Base-by-base conservation (phyloP, 139 green algal genomes). In the Limnomonas spitsbergensis region DNA sequence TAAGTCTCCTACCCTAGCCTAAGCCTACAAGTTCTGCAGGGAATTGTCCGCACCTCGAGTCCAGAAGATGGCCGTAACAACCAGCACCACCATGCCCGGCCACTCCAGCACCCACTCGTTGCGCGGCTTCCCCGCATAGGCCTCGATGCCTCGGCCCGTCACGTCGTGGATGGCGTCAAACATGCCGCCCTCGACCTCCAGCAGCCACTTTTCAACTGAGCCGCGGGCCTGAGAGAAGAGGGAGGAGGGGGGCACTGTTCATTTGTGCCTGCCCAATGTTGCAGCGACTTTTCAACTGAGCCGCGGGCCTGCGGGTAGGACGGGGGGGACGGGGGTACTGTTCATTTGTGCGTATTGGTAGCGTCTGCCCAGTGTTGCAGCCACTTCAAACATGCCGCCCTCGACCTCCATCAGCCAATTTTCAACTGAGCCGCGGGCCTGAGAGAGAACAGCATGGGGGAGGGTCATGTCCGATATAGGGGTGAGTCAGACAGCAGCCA, bases 361-460 rank as follows among this genome's bases (percentile, higher is more conserved):
- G n/a, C n/a, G n/a, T n/a, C n/a, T n/a, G n/a, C n/a, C n/a, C n/a
- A n/a, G n/a, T n/a, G n/a, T n/a, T n/a, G n/a, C n/a, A n/a, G n/a
- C n/a, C n/a, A n/a, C 86, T 70, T 88, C 79, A 42, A 91, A 82
- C 90, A 94, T 94, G 69, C 83, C 82, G 34, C 80, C 79, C 84
- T 94, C 90, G 38, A 93, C 88, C 90, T 90, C 78, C 36, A 90
- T 31, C 56, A 94, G 85, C 90, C 90, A 93, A 79, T 91, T 89
- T 87, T 94, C 90, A 26, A 94, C 90, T 39, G 90, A 88, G 20
- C 90, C 90, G 24, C 82, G 78, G 9, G 82, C 82, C 82, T 71
- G 61, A n/a, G 27, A 20, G 14, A 6, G n/a, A 38, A 26, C 6
- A 71, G 61, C n/a, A n/a, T n/a, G n/a, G 61, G n/a, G n/a, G n/a